Evolutionary conservation across 2,329 filamentous ascomycete genomes (phyloP), one percentile per base, ranked within the genome.

Genomic region (Graphiopsis chlorocephala): DNA sequence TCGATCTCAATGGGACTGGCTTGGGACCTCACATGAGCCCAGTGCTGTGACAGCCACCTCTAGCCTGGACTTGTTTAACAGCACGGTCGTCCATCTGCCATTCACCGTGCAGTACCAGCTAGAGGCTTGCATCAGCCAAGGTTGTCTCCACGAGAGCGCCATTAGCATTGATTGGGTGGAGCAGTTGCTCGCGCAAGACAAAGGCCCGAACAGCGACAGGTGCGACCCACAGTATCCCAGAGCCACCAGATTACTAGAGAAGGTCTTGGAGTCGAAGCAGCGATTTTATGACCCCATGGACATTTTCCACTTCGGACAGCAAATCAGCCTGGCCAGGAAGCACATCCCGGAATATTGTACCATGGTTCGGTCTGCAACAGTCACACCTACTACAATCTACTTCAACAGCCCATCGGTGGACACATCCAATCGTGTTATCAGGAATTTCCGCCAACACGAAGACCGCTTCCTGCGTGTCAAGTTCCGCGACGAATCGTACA

Each of bases 401-500:
- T 90, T 91, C 68, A 87, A 84, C 66, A 91, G 90, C 0, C 93
- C 95, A 0, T 85, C 86, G 0, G 85, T 96, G 1, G 95, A 99
- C 72, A 90, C 89, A 0, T 95, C 93, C 0, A 98, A 99, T 72
- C 86, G 95, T 1, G 88, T 99, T 1, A 83, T 96, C 47, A 87
- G 95, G 17, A 84, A 89, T 52, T 95, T 90, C 73, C 81, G 79
- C 10, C 79, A 85, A 59, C 81, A 88, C 64, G 83, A 87, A 17
- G 93, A 97, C 72, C 88, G 90, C 2, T 99, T 99, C 71, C 81
- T 99, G 11, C 87, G 94, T 3, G 88, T 98, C 3, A 91, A 93
- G 67, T 98, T 99, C 74, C 89, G 89, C 0, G 94, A 97, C 60
- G 95, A 99, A 77, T 82, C 88, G 26, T 78, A 80, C 29, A 78